phyloP scores from a whole-genome alignment of 306 rosid genomes.

The Styphnolobium japonicum region DNA sequence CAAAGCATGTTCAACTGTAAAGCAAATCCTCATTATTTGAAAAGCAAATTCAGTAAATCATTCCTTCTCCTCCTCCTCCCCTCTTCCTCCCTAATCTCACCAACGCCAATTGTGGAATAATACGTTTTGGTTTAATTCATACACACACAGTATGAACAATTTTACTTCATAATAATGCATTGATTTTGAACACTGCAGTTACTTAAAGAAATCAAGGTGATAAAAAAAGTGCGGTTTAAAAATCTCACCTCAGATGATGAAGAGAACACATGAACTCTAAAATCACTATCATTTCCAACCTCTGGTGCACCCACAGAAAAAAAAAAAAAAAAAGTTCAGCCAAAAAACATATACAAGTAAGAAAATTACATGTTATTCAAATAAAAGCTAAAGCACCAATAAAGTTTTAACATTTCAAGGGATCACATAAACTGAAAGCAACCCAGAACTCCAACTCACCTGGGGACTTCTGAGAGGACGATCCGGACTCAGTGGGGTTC shows the following conservation, averaged over 20 bases:
- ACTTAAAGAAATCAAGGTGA: background rate
- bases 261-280: conserved; percentile 63
- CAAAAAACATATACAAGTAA: background rate
- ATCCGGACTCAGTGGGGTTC: conserved; percentile 5
- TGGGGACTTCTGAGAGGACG: background rate
- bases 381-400: background rate
- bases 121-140: background rate
- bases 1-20: background rate
- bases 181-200: background rate
- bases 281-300: conserved; percentile 51
- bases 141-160: background rate
- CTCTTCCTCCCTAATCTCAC: background rate
- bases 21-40: background rate
- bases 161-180: background rate
- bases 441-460: conserved; percentile 32
- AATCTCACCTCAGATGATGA: conserved; percentile 80
- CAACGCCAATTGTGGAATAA: background rate
- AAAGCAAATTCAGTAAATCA: background rate
- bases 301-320: conserved; percentile 36
- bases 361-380: background rate
- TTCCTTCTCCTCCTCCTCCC: background rate
- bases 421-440: conserved; percentile 1
- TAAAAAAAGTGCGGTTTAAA: background rate
- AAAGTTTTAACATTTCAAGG: background rate
- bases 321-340: background rate